A percentile compares a stretch with the other conserved stretches of the same genome.
Conservation (phyloP, 768 basidiomycete species). For the Leccinum variicolor region DNA sequence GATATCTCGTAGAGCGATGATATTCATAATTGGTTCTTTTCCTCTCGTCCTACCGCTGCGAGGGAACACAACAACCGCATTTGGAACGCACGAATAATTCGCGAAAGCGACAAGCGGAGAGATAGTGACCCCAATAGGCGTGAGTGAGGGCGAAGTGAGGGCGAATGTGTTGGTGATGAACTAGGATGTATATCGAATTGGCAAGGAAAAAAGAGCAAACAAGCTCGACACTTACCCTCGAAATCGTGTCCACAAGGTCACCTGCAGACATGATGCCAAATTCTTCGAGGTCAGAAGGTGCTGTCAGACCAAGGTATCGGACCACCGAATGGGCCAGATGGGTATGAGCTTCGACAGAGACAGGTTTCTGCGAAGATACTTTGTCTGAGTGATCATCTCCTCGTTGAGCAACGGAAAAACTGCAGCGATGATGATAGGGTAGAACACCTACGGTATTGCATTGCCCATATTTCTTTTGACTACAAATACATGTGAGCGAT, state of each 20-base stretch:
- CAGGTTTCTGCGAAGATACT: conserved; percentile 40
- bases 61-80: too few species aligned
- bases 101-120: conserved; percentile 77
- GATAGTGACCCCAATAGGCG: conserved; percentile 80
- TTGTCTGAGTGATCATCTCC: conserved; percentile 45
- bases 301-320: conserved; percentile 60
- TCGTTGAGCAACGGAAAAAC: neutral
- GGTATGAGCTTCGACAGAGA: conserved; percentile 54
- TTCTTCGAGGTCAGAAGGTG: conserved; percentile 53
- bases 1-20: too few species aligned
- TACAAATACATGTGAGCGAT: conserved; percentile 22
- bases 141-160: conserved; percentile 70
- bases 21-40: too few species aligned
- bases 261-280: conserved; percentile 55
- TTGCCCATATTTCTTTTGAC: conserved; percentile 59
- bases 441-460: conserved; percentile 71
- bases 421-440: neutral
- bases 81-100: too few species aligned
- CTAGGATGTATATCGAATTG: conserved; percentile 36
- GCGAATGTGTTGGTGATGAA: conserved; percentile 92
- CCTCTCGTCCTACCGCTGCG: too few species aligned
- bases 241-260: conserved; percentile 69
- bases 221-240: conserved; percentile 46
- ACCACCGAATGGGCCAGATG: conserved; percentile 74
- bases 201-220: neutral